Conservation (phyloP, 345 rosid species). For the Citrus reticulata region DNA sequence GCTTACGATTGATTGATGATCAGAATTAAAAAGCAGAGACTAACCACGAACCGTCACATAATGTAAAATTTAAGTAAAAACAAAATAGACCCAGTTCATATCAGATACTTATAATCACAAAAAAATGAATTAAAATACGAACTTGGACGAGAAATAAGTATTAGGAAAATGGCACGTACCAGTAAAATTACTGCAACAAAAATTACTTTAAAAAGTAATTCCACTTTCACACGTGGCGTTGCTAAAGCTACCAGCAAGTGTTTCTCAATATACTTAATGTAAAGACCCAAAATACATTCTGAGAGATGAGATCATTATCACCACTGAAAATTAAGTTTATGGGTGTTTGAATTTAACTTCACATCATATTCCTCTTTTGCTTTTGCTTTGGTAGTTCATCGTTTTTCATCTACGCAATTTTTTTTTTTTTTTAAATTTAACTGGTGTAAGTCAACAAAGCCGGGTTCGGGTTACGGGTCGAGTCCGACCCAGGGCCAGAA, state of each 20-base stretch:
- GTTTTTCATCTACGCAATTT: neutral
- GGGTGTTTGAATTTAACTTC: neutral
- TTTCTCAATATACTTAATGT: too few species aligned
- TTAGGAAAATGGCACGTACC: neutral
- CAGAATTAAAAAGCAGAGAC: slow-evolving; percentile 3
- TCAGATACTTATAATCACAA: neutral
- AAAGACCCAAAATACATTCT: neutral
- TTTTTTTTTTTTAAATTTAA: neutral
- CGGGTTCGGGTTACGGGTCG: neutral
- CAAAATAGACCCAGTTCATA: slow-evolving; percentile 3
- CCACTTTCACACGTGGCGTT: slow-evolving; percentile 2
- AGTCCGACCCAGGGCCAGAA: neutral
- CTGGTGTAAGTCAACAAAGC: neutral
- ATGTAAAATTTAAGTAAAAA: neutral
- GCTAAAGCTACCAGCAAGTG: neutral
- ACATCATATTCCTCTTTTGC: neutral
- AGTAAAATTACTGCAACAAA: neutral
- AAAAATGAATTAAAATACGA: neutral
- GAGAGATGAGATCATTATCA: neutral
- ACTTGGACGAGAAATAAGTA: neutral
- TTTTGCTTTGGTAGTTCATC: neutral
- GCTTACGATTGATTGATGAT: neutral
- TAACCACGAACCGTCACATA: neutral
- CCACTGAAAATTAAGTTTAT: neutral
- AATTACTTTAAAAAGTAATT: neutral